These are phyloP conservation scores for Thraustochytrium striatum DNA, from an alignment of 352 stramenopile species.

Conservation along the genomic window DNA sequence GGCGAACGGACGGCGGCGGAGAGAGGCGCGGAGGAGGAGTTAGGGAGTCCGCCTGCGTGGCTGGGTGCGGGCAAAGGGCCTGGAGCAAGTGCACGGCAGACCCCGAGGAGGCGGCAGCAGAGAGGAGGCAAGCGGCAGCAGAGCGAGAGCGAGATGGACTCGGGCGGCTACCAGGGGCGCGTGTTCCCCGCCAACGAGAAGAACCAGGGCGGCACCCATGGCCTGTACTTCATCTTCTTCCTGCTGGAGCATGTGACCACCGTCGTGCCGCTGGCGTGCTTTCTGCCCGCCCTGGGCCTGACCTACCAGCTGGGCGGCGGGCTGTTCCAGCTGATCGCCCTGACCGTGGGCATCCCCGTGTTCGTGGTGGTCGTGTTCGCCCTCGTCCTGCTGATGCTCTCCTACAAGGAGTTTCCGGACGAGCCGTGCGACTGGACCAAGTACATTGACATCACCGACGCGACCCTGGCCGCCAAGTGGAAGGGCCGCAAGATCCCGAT, in stretches of 20 bases:
- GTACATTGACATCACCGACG: constrained; percentile 50
- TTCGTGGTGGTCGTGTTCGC: constrained; percentile 10
- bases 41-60: too few species aligned
- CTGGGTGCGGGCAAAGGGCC: too few species aligned
- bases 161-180: constrained; percentile 4
- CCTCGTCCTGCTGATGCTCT: constrained; percentile 22
- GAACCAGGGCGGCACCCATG: constrained; percentile 45
- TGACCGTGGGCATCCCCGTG: constrained; percentile 19
- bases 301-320: constrained; percentile 23
- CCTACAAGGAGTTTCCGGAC: constrained; percentile 38
- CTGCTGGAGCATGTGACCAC: constrained; percentile 44
- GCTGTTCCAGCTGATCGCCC: neutral
- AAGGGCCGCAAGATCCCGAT: constrained; percentile 49
- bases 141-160: constrained; percentile 30
- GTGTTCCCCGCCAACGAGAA: constrained; percentile 44
- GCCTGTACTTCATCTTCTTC: constrained; percentile 49
- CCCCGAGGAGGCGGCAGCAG: neutral
- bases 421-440: constrained; percentile 45
- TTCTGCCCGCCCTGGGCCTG: neutral
- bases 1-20: too few species aligned
- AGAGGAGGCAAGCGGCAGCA: neutral
- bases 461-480: constrained; percentile 46
- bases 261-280: constrained; percentile 27
- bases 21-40: too few species aligned
- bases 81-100: too few species aligned